Base-by-base conservation (phyloP, 495 filamentous ascomycete genomes). In the Penicillium samsonianum region DNA sequence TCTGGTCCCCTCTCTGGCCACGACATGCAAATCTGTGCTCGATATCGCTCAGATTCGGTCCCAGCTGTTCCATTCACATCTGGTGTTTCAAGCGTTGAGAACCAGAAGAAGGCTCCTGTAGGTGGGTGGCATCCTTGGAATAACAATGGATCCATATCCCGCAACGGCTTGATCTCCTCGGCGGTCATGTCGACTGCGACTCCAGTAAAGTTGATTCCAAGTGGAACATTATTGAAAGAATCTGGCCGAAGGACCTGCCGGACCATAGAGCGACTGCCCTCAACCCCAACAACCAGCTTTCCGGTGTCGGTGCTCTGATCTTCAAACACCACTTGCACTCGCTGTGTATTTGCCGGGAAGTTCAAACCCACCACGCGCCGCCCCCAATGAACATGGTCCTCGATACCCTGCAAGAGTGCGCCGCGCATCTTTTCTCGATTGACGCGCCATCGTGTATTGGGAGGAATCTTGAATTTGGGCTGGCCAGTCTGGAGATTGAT, bases 61-160 rank as follows among this genome's bases (percentile, higher is more conserved):
- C 44, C 55, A 2, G 31, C 48, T 10, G 56, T 65, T 3, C 58
- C 59, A 50, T 70, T 65, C 5, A 54, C 45, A 12, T 53, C 43
- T 10, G 69, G 71, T 11, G 68, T 70, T 38, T 77, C 73, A 6
- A 80, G 72, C 61, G 66, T 67, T 17, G 59, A 74, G 53, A 79
- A 83, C 74, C 78, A 86, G 16, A 86, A 62, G 64, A 78, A 87
- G 0, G 73, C 73, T 5, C 78, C 73, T 9, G 83, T 80, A 23
- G 67, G 58, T 0, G 84, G 83, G 48, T 85, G 72, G 20, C 77
- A 76, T 6, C 83, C 82, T 60, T 87, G 83, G 26, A 87, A 80
- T 31, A 87, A 78, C 14, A 82, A 71, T 1, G 83, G 82, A 54
- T 87, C 83, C 33, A 85, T 75, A 6, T 69, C 73, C 1, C 75